Percentiles rank a stretch among this genome's conserved stretches.
phyloP scores from a whole-genome alignment of 176 grass and related monocot genomes.

The Poa pratensis region DNA sequence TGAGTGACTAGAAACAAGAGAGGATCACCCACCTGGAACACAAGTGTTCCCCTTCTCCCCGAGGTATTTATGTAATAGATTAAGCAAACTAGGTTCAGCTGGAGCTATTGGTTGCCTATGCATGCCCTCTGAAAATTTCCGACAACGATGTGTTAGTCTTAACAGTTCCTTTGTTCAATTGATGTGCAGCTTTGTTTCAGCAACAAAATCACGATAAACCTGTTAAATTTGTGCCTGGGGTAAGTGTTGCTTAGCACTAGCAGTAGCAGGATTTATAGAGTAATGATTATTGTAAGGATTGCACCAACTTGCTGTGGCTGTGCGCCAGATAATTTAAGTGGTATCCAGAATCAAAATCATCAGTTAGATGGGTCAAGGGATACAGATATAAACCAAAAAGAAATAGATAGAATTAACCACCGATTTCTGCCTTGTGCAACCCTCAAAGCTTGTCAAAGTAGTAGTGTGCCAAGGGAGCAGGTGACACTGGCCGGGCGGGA shows the following conservation, averaged over 20 bases:
- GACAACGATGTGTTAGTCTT: conserved; percentile 23
- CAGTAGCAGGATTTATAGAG: not conserved
- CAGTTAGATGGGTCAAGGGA: not conserved
- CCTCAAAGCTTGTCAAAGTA: not conserved
- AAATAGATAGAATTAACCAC: not conserved
- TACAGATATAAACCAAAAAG: not conserved
- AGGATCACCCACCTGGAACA: not conserved
- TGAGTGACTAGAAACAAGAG: conserved; percentile 67
- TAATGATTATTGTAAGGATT: not conserved
- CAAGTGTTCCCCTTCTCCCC: not conserved
- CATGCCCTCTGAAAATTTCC: not conserved
- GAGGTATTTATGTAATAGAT: not conserved
- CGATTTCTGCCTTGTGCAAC: not conserved
- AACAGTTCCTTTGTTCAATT: conserved; percentile 47
- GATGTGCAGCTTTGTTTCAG: conserved; percentile 38
- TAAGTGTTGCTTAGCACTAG: conserved; percentile 5
- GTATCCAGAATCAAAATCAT: not conserved
- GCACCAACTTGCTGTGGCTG: not conserved
- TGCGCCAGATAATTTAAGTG: not conserved
- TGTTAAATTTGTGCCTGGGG: not conserved
- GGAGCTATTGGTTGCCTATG: conserved; percentile 4
- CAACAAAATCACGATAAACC: not conserved
- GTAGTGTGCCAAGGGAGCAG: not conserved
- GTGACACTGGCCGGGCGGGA: not conserved
- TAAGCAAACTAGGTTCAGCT: conserved; percentile 25